These are phyloP conservation scores for Penicillium sp. DNA, from an alignment of 2,329 filamentous ascomycete genomes.

Conservation along the genomic window DNA sequence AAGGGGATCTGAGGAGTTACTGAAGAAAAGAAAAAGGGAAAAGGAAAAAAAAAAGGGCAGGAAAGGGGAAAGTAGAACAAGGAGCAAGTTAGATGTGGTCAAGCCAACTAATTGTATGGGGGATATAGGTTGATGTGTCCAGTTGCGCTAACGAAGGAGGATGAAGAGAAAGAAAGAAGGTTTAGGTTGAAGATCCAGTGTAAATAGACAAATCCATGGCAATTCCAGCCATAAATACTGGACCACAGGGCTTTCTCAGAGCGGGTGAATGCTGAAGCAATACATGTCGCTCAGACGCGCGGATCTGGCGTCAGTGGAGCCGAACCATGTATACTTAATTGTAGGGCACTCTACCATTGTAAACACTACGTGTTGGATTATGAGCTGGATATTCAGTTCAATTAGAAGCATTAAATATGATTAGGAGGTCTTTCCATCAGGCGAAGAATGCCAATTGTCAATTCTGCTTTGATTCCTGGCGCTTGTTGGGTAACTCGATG, in stretches of 20 bases:
- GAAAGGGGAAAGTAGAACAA: conserved; percentile 23
- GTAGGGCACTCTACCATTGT: background rate
- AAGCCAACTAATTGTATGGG: background rate
- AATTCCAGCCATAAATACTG: too few relatives aligned
- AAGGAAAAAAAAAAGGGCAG: conserved; percentile 21
- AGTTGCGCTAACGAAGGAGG: background rate
- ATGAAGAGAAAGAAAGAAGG: too few relatives aligned
- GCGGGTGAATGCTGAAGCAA: conserved; percentile 2
- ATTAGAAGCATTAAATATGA: too few relatives aligned
- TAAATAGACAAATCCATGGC: background rate
- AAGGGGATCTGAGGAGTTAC: conserved; percentile 1
- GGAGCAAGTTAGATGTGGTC: conserved; percentile 9
- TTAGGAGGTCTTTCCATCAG: too few relatives aligned
- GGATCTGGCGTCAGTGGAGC: conserved; percentile 20
- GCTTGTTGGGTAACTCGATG: too few relatives aligned
- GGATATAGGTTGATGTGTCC: background rate
- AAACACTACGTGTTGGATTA: too few relatives aligned
- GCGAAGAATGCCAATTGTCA: too few relatives aligned
- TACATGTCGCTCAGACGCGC: conserved; percentile 10
- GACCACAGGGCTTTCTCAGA: background rate
- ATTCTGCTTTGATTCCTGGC: background rate
- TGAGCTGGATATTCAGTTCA: too few relatives aligned
- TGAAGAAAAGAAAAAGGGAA: conserved; percentile 9
- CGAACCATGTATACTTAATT: conserved; percentile 4
- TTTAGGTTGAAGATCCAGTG: too few relatives aligned